Evolutionary conservation across 768 basidiomycete species (phyloP), one percentile per base, ranked within the genome.

Genomic region (Kwoniella shandongensis): DNA sequence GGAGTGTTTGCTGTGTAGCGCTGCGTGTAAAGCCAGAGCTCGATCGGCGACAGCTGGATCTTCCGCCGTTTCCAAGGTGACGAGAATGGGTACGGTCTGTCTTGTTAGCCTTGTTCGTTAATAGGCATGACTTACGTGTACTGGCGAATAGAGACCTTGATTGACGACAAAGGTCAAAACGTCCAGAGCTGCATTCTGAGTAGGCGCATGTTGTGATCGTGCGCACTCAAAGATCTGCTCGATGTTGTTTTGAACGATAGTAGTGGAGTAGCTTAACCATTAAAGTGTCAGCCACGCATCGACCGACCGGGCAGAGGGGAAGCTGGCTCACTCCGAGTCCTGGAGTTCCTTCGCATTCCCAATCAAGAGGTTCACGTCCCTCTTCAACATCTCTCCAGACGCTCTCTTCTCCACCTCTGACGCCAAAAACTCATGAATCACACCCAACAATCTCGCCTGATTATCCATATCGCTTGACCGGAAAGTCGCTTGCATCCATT

Each of bases 331-430:
- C 96, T 93, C 93, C 5, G 94, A 97, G 66, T 98, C 96, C 0
- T 94, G 91, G 73, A 98, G 94, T 1, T 88, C 91, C 67, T 91
- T 88, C 0, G 91, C 91, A 67, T 94, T 93, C 0, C 96, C 96
- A 3, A 98, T 88, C 8, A 99, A 80, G 67, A 96, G 91, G 0
- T 88, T 87, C 86, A 99, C 92, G 67, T 93, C 97, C 22, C 77
- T 67, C 26, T 52, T 58, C 10, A 18, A 13, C 39, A 49, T 44
- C 25, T 11, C 30, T 2, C 50, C 51, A 23, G 41, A 30, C 8
- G 35, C n/a, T 75, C 77, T 85, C 73, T 91, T 96, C 38, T 82
- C 79, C 2, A 88, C 84, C 75, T 96, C 89, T 0, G 89, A 87
- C 18, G 86, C 78, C 41, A 99, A 77, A 74, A 98, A 97, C 50